phyloP scores from a whole-genome alignment of 345 rosid species.

The Nasturtium officinale region DNA sequence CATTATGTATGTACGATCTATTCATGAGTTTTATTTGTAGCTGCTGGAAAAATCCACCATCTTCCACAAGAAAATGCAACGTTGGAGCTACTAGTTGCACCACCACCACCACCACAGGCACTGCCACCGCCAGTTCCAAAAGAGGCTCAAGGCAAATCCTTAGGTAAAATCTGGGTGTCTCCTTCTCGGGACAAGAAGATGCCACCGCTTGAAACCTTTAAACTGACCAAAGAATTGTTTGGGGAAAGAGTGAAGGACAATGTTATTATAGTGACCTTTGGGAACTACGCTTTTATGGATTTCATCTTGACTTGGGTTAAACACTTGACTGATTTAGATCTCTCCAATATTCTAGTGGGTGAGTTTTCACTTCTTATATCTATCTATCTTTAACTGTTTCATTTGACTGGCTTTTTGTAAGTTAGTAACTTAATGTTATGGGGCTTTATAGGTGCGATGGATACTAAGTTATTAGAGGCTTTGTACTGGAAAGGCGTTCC shows the following conservation, averaged over 20 bases:
- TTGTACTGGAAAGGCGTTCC: slow-evolving; percentile 98
- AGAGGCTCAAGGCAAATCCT: slow-evolving; percentile 37
- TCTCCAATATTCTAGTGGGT: slow-evolving; percentile 90
- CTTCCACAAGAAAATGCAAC: slow-evolving; percentile 46
- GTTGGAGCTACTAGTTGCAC: slow-evolving; percentile 30
- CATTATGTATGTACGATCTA: slow-evolving; percentile 9
- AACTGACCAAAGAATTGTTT: slow-evolving; percentile 68
- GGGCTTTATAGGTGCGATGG: slow-evolving; percentile 82
- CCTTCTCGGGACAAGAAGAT: slow-evolving; percentile 66
- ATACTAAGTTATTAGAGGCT: slow-evolving; percentile 83
- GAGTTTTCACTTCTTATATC: slow-evolving; percentile 37
- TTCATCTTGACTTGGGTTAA: slow-evolving; percentile 96
- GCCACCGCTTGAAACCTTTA: slow-evolving; percentile 78
- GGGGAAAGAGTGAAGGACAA: slow-evolving; percentile 71
- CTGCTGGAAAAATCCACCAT: slow-evolving; percentile 44
- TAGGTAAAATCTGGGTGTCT: slow-evolving; percentile 71
- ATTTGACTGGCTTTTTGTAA: slow-evolving; percentile 2
- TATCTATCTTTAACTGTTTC: neutral
- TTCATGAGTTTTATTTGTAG: slow-evolving; percentile 44
- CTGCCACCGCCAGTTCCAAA: slow-evolving; percentile 27
- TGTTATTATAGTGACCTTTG: slow-evolving; percentile 83
- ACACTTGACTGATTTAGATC: slow-evolving; percentile 81
- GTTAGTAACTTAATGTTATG: slow-evolving; percentile 6
- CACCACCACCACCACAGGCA: slow-evolving; percentile 33
- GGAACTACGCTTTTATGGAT: slow-evolving; percentile 97